These are phyloP conservation scores for Betula pendula DNA, from an alignment of 306 rosid species.

Conservation along the genomic window DNA sequence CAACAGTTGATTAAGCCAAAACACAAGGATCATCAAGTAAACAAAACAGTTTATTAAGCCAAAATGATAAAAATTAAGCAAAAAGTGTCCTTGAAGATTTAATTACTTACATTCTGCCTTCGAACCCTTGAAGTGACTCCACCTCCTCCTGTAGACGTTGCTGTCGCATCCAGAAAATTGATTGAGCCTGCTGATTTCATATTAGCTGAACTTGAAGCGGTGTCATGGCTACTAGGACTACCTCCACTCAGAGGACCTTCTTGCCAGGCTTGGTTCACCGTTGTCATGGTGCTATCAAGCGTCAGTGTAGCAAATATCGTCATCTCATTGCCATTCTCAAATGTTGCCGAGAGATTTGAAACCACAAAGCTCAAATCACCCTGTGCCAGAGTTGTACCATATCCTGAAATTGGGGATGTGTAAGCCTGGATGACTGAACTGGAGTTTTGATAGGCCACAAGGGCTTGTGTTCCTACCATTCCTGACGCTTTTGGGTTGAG, in stretches of 20 bases:
- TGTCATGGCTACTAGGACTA: not conserved
- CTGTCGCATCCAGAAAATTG: conserved; percentile 46
- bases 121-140: conserved; percentile 22
- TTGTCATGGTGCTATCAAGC: conserved; percentile 29
- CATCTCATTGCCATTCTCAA: conserved; percentile 37
- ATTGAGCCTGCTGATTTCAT: conserved; percentile 29
- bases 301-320: conserved; percentile 47
- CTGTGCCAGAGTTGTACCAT: not conserved
- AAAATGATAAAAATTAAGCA: not conserved
- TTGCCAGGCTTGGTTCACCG: conserved; percentile 69
- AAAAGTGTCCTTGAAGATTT: not conserved
- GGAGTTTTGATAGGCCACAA: conserved; percentile 47
- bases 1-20: not conserved
- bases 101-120: conserved; percentile 56
- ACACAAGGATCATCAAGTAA: not conserved
- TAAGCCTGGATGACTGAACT: conserved; percentile 16
- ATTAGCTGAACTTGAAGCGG: not conserved
- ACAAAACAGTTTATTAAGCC: no score
- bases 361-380: conserved; percentile 28
- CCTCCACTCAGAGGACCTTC: conserved; percentile 46
- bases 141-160: conserved; percentile 18
- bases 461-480: conserved; percentile 59
- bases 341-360: conserved; percentile 24
- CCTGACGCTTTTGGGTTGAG: conserved; percentile 32
- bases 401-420: conserved; percentile 14